These are phyloP conservation scores for Panus rudis DNA, from an alignment of 768 basidiomycete genomes.

Conservation along the genomic window DNA sequence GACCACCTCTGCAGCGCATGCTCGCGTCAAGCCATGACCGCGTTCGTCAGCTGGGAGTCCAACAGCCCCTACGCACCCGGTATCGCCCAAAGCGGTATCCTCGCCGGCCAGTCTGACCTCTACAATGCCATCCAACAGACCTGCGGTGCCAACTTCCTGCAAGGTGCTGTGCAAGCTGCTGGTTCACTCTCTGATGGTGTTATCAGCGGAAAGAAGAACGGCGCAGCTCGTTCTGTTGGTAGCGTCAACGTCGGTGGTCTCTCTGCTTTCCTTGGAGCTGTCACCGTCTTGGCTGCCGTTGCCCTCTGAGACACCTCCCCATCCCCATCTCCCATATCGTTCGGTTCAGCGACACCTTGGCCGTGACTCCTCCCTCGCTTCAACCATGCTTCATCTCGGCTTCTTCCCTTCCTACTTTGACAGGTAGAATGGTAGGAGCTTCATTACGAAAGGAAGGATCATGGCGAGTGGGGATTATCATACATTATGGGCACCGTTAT, in stretches of 20 bases:
- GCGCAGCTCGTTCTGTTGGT: conserved; percentile 18
- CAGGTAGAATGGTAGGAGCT: no score
- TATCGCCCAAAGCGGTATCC: conserved; percentile 51
- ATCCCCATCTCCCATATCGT: no score
- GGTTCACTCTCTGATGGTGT: conserved; percentile 43
- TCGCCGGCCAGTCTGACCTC: conserved; percentile 57
- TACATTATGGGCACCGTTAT: no score
- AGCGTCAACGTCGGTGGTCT: conserved; percentile 23
- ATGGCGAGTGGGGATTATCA: no score
- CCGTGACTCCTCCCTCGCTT: no score
- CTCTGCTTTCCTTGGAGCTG: conserved; percentile 26
- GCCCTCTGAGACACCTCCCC: no score
- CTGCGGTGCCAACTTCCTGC: conserved; percentile 72
- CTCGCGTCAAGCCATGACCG: conserved; percentile 65
- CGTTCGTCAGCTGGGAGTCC: conserved; percentile 75
- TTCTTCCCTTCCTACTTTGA: no score
- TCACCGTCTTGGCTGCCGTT: conserved; percentile 26
- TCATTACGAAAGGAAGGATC: no score
- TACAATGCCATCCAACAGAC: conserved; percentile 53
- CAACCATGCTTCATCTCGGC: no score
- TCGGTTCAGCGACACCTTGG: no score
- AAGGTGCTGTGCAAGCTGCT: conserved; percentile 59
- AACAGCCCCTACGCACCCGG: conserved; percentile 71
- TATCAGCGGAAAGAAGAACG: conserved; percentile 22
- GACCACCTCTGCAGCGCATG: conserved; percentile 71